Base-by-base conservation (phyloP, 108 stramenopile genomes). In the Asterionellopsis glacialis region DNA sequence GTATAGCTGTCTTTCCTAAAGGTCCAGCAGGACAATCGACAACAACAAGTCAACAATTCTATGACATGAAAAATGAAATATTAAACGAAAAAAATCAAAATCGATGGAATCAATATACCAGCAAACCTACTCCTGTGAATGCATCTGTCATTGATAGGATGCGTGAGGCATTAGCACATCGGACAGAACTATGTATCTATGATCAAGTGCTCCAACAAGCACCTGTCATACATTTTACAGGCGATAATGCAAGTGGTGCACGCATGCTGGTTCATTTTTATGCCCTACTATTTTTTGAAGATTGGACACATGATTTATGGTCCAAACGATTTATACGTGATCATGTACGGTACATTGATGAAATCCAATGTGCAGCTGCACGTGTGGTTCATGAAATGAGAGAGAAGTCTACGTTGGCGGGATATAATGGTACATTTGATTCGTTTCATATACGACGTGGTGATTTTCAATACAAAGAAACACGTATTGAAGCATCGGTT, bases 351-450 rank as follows among this genome's bases (percentile, higher is more conserved):
- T 96, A 94, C 62, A 68, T 75, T 43, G 95, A 96, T 64, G 92
- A 91, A 28, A 93, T 96, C 19, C 90, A 94, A 63, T 96, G 95
- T 59, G 87, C 83, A 10, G 92, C 90, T 10, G 91, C 91, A 24
- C 80, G 81, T 13, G 71, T 93, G 6, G 87, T 95, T 1, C 64
- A 65, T 38, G 88, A 81, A 15, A 51, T 96, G 12, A 79, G 89
- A 0, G 65, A 86, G 41, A 62, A 73, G 27, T 65, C 77, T 0
- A 57, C 67, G 12, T 52, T 68, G 67, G 54, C 70, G 57, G 61
- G 63, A 11, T 50, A 73, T 48, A 22, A 79, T 22, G 94, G 94
- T 4, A 44, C 52, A 6, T 96, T 72, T 56, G 85, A 96, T 69
- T 67, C 80, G 13, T 67, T 93, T 63, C 95, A 96, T 70, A 80